Conservation (phyloP, 2,329 filamentous ascomycete species). For the Cyphellophora attinorum region DNA sequence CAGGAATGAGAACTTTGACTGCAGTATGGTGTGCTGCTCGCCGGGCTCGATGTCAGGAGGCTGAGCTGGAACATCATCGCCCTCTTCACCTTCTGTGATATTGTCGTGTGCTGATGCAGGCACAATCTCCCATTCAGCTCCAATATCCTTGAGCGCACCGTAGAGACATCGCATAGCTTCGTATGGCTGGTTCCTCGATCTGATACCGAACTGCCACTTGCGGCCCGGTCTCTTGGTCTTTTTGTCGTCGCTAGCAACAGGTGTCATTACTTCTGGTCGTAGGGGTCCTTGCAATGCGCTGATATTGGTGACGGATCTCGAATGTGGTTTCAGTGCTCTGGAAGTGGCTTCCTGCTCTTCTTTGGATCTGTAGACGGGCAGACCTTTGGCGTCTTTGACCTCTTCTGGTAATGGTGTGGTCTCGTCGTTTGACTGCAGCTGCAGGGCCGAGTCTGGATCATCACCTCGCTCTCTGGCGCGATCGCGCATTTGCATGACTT, state of each 20-base stretch:
- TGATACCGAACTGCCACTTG: slow-evolving; percentile 96
- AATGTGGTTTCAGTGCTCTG: slow-evolving; percentile 76
- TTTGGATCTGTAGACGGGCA: slow-evolving; percentile 26
- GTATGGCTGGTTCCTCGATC: slow-evolving; percentile 84
- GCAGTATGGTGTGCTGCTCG: slow-evolving; percentile 25
- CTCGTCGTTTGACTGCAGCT: slow-evolving; percentile 8
- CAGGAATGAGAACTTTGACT: slow-evolving; percentile 34
- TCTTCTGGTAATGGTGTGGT: slow-evolving; percentile 16
- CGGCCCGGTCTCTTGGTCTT: slow-evolving; percentile 53
- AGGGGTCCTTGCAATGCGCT: slow-evolving; percentile 50
- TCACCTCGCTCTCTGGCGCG: slow-evolving; percentile 39
- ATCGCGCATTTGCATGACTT: slow-evolving; percentile 62
- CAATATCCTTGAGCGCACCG: slow-evolving; percentile 77
- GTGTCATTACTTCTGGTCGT: slow-evolving; percentile 47
- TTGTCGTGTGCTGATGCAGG: slow-evolving; percentile 19
- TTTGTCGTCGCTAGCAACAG: slow-evolving; percentile 43
- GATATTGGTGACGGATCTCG: slow-evolving; percentile 58
- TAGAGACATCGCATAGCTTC: slow-evolving; percentile 95
- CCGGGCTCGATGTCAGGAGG: slow-evolving; percentile 24
- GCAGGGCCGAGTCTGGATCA: slow-evolving; percentile 19
- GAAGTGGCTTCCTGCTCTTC: slow-evolving; percentile 76
- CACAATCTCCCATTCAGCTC: slow-evolving; percentile 71
- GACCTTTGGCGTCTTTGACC: slow-evolving; percentile 16
- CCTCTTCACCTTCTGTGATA: slow-evolving; percentile 15
- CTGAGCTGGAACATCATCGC: slow-evolving; percentile 19